These are phyloP conservation scores for Pseudocercospora macadamiae DNA, from an alignment of 2,329 filamentous ascomycete genomes.

Conservation along the genomic window DNA sequence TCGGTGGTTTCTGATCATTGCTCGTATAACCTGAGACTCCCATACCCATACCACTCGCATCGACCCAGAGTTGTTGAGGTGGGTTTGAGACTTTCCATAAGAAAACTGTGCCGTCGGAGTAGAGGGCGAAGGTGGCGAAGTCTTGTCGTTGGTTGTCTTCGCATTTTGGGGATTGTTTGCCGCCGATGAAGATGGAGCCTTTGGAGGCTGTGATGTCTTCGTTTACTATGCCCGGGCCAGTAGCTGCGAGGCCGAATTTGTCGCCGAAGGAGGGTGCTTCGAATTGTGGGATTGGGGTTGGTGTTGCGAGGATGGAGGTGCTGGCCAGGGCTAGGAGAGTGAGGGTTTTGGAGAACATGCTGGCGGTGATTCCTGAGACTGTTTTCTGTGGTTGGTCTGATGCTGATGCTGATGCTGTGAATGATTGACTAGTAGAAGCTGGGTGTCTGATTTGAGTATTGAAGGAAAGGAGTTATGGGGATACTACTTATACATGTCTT, in stretches of 20 bases:
- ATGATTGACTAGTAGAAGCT: background rate
- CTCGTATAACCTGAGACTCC: constrained; percentile 15
- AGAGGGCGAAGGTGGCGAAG: constrained; percentile 15
- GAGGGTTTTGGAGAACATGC: constrained; percentile 8
- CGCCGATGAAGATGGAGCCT: constrained; percentile 25
- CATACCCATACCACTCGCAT: constrained; percentile 19
- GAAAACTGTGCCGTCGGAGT: constrained; percentile 8
- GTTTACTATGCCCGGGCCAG: constrained; percentile 12
- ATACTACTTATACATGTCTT: background rate
- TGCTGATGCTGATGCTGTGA: background rate
- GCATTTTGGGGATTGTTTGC: constrained; percentile 17
- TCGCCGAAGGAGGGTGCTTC: background rate
- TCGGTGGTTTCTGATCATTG: constrained; percentile 1
- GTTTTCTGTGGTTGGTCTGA: background rate
- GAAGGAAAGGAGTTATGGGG: background rate
- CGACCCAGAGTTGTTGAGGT: constrained; percentile 23
- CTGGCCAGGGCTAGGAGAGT: background rate
- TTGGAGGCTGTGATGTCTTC: constrained; percentile 23
- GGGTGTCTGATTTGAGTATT: background rate
- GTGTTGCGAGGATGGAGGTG: background rate
- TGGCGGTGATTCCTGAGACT: background rate
- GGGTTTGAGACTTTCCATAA: constrained; percentile 11
- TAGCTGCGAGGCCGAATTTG: constrained; percentile 4
- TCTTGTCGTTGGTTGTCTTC: background rate
- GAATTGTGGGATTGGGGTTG: background rate